phyloP scores from a whole-genome alignment of 495 filamentous ascomycete species.

The Cryomyces minteri region DNA sequence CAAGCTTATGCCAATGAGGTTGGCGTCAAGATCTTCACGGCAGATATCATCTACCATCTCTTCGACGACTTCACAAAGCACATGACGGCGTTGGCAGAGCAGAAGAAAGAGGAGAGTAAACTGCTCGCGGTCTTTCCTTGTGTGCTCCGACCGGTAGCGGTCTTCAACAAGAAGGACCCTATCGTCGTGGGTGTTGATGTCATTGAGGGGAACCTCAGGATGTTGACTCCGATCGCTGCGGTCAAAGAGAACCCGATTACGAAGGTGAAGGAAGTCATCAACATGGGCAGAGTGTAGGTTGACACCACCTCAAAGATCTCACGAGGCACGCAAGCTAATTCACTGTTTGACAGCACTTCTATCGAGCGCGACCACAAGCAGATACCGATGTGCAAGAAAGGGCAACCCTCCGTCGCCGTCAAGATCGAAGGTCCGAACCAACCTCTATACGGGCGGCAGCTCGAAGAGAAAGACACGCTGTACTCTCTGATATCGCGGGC shows the following conservation, averaged over 20 bases:
- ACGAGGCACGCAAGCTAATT: slow-evolving; percentile 2
- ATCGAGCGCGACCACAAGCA: slow-evolving; percentile 98
- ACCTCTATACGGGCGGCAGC: slow-evolving; percentile 83
- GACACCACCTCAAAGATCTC: background rate
- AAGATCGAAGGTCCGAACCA: slow-evolving; percentile 96
- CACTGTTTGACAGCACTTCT: slow-evolving; percentile 39
- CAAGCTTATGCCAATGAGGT: slow-evolving; percentile 79
- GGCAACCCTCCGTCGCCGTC: slow-evolving; percentile 86
- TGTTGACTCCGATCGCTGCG: slow-evolving; percentile 76
- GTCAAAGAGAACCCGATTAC: slow-evolving; percentile 66
- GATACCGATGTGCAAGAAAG: slow-evolving; percentile 78
- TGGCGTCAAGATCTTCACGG: slow-evolving; percentile 95
- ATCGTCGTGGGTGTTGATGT: slow-evolving; percentile 96
- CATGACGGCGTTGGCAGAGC: slow-evolving; percentile 66
- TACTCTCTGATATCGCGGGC: slow-evolving; percentile 73
- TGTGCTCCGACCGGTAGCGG: slow-evolving; percentile 67
- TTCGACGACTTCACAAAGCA: slow-evolving; percentile 95
- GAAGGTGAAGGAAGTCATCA: slow-evolving; percentile 62
- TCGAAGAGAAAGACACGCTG: slow-evolving; percentile 81
- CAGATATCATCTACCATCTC: slow-evolving; percentile 97
- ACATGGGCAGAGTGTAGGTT: slow-evolving; percentile 87
- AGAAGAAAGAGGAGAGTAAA: slow-evolving; percentile 92
- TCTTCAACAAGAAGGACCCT: slow-evolving; percentile 97
- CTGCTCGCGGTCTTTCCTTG: slow-evolving; percentile 93
- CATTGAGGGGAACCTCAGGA: slow-evolving; percentile 62